Conservation (phyloP, 2,329 filamentous ascomycete genomes). For the Penicillium glabrum region DNA sequence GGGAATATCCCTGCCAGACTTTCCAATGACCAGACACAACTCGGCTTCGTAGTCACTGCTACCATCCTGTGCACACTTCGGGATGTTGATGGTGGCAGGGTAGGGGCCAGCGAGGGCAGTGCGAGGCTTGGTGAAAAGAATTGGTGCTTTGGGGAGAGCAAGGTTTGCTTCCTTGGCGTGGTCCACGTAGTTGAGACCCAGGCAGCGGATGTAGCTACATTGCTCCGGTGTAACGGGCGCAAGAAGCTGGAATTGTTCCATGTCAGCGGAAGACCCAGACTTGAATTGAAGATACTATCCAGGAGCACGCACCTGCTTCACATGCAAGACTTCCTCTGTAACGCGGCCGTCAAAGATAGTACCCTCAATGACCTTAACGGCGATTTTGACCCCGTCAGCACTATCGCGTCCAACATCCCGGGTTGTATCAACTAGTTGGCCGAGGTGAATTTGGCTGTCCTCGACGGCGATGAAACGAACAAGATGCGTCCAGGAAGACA, state of each 20-base stretch:
- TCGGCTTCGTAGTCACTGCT: slow-evolving; percentile 34
- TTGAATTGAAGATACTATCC: background rate
- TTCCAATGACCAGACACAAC: slow-evolving; percentile 27
- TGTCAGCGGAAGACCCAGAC: background rate
- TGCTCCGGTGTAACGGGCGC: slow-evolving; percentile 25
- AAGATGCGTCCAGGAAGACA: slow-evolving; percentile 28
- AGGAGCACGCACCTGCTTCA: slow-evolving; percentile 11
- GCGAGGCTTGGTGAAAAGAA: slow-evolving; percentile 33
- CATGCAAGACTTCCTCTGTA: slow-evolving; percentile 24
- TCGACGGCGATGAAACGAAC: slow-evolving; percentile 33
- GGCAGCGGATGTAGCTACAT: slow-evolving; percentile 31
- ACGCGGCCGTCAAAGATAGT: slow-evolving; percentile 30
- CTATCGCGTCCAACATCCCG: slow-evolving; percentile 28
- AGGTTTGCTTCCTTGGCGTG: slow-evolving; percentile 29
- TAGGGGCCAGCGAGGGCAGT: slow-evolving; percentile 27
- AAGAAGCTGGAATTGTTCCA: slow-evolving; percentile 21
- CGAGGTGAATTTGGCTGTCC: slow-evolving; percentile 29
- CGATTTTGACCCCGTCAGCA: slow-evolving; percentile 19
- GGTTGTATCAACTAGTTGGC: slow-evolving; percentile 28
- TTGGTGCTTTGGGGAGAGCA: slow-evolving; percentile 26
- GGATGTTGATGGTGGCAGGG: slow-evolving; percentile 28
- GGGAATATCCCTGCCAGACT: slow-evolving; percentile 19
- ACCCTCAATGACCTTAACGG: slow-evolving; percentile 26
- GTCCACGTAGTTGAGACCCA: slow-evolving; percentile 33
- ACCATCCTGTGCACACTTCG: slow-evolving; percentile 31